Base-by-base conservation (phyloP, 2,329 filamentous ascomycete species). In the Pyrenophora tritici-repentis region DNA sequence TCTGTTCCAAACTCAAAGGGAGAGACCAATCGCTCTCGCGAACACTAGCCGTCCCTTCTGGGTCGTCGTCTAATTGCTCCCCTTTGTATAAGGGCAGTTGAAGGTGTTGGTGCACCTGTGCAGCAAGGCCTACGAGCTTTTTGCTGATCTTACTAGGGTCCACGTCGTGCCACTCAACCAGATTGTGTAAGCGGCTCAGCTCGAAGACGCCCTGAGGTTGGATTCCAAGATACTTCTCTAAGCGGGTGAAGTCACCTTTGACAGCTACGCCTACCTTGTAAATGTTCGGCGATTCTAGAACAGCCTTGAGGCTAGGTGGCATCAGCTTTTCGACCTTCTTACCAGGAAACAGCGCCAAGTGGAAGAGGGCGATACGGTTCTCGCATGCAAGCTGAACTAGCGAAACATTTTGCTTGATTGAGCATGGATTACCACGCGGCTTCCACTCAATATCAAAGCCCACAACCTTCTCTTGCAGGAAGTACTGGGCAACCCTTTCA, bases 361-460 rank as follows among this genome's bases (percentile, higher is more conserved):
- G 92, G 60, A 96, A 93, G 1, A 97, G 80, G 0, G 82, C 90
- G 42, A 97, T 87, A 3, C 86, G 86, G 56, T 87, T 83, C 34
- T 89, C 83, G 55, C 85, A 90, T 3, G 92, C 90, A 14, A 97
- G 73, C 72, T 97, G 92, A 35, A 96, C 87, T 40, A 96, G 75
- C 0, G 90, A 94, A 7, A 92, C 84, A 57, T 91, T 91, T 70
- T 96, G 91, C 1, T 89, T 86, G 10, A 90, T 91, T 8, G 90
- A 63, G 1, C 35, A 35, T 14, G 54, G 43, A 4, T 38, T 42
- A 12, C 59, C 57, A 12, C 45, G 57, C 17, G 63, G 62, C 58
- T 87, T 87, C 92, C 92, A 97, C 75, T 97, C 92, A 40, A 96
- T 80, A 64, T 97, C 92, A 56, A 96, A 91, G 0, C 92, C 92